Percentiles rank a stretch among this genome's conserved stretches.
phyloP scores from a whole-genome alignment of 2,329 filamentous ascomycete genomes.

The Xylaria sp. region DNA sequence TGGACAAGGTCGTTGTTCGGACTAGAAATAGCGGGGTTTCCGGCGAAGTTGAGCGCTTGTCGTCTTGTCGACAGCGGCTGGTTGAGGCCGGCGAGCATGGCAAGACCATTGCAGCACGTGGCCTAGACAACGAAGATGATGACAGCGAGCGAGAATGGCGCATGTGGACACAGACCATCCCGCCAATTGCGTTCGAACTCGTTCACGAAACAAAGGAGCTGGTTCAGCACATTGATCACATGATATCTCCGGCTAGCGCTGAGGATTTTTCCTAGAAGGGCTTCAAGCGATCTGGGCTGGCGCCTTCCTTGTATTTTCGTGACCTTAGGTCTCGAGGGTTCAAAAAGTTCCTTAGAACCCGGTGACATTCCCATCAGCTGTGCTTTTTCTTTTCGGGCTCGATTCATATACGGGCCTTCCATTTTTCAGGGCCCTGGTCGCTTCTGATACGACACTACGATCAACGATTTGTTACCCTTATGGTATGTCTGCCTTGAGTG shows the following conservation, averaged over 20 bases:
- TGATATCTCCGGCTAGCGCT: conserved; percentile 33
- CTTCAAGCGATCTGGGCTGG: conserved; percentile 17
- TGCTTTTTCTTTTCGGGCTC: conserved; percentile 7
- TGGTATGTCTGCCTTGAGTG: background rate
- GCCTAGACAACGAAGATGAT: conserved; percentile 42
- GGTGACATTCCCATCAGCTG: conserved; percentile 20
- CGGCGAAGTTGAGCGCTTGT: conserved; percentile 52
- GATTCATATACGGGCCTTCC: background rate
- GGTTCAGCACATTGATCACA: conserved; percentile 43
- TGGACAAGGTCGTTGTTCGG: conserved; percentile 63
- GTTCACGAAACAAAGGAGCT: conserved; percentile 76
- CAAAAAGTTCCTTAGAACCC: conserved; percentile 9
- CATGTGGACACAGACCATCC: conserved; percentile 64
- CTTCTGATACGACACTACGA: conserved; percentile 9
- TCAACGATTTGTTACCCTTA: conserved; percentile 7
- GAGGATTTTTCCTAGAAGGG: conserved; percentile 43
- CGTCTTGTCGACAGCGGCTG: conserved; percentile 59
- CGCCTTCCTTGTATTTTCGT: conserved; percentile 21
- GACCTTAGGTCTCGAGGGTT: conserved; percentile 15
- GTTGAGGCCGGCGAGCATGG: conserved; percentile 58
- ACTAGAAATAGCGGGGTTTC: conserved; percentile 54
- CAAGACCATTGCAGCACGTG: conserved; percentile 50
- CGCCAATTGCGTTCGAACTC: conserved; percentile 82
- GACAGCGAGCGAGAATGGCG: conserved; percentile 52
- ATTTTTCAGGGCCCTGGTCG: conserved; percentile 3